A percentile compares a stretch with the other conserved stretches of the same genome.
phyloP scores from a whole-genome alignment of 225 moss, liverwort and hornwort species.

The Pseudisothecium myosuroides region DNA sequence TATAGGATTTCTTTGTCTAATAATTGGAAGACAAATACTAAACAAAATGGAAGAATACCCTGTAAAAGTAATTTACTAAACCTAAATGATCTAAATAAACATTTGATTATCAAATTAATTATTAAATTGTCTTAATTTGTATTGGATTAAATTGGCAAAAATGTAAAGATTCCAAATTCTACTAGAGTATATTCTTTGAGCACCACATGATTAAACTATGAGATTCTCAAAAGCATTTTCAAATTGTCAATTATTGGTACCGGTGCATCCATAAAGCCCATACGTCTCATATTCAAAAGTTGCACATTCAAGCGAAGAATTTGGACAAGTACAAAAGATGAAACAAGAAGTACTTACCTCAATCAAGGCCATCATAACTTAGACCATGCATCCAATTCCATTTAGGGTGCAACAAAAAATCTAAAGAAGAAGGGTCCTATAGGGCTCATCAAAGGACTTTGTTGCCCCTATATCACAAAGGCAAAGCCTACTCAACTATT shows the following conservation, averaged over 20 bases:
- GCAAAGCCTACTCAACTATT: neutral
- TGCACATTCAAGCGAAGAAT: neutral
- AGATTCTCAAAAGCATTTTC: neutral
- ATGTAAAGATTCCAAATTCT: neutral
- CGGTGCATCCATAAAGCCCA: neutral
- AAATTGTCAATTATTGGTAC: no score
- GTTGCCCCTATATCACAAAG: neutral
- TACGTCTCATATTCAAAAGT: neutral
- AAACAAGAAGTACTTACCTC: neutral
- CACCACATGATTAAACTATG: neutral
- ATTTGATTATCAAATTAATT: neutral
- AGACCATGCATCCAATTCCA: neutral
- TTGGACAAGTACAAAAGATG: neutral
- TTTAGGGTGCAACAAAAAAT: neutral
- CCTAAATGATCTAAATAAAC: neutral
- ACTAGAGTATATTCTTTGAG: neutral
- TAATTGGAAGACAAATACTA: neutral
- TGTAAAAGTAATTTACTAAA: neutral
- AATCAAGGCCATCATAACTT: neutral
- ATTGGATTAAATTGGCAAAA: neutral
- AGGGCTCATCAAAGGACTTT: rapidly evolving
- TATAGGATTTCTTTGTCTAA: neutral
- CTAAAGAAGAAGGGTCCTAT: rapidly evolving
- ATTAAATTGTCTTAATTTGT: neutral
- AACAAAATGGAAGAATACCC: rapidly evolving